Conservation (phyloP, 352 stramenopile species). For the Phytophthora meadii region DNA sequence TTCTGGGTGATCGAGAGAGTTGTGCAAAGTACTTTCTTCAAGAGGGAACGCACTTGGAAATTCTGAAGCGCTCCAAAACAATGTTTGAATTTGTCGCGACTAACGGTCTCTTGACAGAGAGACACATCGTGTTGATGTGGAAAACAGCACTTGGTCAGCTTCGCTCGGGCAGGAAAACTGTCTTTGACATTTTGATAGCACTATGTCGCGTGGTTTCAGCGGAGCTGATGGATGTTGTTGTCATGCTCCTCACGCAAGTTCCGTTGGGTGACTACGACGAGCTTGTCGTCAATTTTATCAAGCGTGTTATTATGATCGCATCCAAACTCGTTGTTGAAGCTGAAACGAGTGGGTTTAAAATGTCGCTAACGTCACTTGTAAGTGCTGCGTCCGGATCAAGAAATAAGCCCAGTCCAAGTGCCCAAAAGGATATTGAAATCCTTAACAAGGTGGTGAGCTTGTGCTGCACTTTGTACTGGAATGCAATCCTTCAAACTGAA, state of each 20-base stretch:
- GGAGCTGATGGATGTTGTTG: slow-evolving; percentile 80
- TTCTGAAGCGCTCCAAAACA: slow-evolving; percentile 77
- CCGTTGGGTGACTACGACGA: slow-evolving; percentile 77
- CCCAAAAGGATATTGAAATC: slow-evolving; percentile 77
- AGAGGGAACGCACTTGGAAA: slow-evolving; percentile 82
- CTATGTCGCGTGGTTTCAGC: slow-evolving; percentile 72
- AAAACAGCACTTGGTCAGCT: slow-evolving; percentile 73
- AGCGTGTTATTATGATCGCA: slow-evolving; percentile 75
- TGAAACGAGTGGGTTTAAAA: slow-evolving; percentile 74
- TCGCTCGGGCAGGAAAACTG: slow-evolving; percentile 66
- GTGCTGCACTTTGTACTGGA: slow-evolving; percentile 84
- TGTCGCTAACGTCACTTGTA: slow-evolving; percentile 73
- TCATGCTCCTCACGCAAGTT: slow-evolving; percentile 80
- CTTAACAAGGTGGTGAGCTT: slow-evolving; percentile 78
- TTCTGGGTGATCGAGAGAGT: slow-evolving; percentile 73
- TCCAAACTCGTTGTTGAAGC: slow-evolving; percentile 74
- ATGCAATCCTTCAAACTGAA: slow-evolving; percentile 60
- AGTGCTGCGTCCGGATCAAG: slow-evolving; percentile 62
- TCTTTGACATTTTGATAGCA: slow-evolving; percentile 79
- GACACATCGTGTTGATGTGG: slow-evolving; percentile 81
- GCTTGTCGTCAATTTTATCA: slow-evolving; percentile 78
- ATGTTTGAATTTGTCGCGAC: slow-evolving; percentile 76
- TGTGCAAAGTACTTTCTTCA: slow-evolving; percentile 77
- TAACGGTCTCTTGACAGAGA: slow-evolving; percentile 64
- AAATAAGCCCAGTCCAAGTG: slow-evolving; percentile 46